Percentiles rank a stretch among this genome's conserved stretches.
These are phyloP conservation scores for Cercospora nicotianae DNA, from an alignment of 2,329 filamentous ascomycete genomes.

Conservation along the genomic window DNA sequence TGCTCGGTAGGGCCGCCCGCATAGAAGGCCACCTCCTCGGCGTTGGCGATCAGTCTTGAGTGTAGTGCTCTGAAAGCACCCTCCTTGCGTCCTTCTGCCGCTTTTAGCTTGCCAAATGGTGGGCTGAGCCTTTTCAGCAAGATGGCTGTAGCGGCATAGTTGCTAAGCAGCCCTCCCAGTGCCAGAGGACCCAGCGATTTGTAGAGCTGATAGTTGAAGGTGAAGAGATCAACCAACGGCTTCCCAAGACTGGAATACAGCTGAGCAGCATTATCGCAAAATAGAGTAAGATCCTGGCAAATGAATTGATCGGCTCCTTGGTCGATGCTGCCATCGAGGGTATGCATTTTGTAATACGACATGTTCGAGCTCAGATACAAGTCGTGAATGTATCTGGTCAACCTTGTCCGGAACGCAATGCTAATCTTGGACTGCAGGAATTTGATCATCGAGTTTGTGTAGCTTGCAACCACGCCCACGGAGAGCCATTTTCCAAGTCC, in stretches of 20 bases:
- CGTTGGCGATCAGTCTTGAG: slow-evolving; percentile 89
- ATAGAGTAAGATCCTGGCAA: slow-evolving; percentile 92
- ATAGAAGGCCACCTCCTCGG: slow-evolving; percentile 97
- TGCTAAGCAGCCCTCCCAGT: slow-evolving; percentile 79
- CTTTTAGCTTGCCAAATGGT: slow-evolving; percentile 94
- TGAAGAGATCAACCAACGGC: slow-evolving; percentile 91
- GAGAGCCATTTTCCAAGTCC: slow-evolving; percentile 95
- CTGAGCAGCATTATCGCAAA: slow-evolving; percentile 88
- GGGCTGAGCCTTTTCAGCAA: slow-evolving; percentile 85
- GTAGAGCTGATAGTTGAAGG: slow-evolving; percentile 98
- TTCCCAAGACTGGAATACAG: slow-evolving; percentile 97
- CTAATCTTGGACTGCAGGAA: slow-evolving; percentile 97
- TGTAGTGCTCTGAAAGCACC: slow-evolving; percentile 92
- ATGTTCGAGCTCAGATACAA: slow-evolving; percentile 91
- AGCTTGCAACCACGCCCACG: slow-evolving; percentile 87
- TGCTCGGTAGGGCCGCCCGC: slow-evolving; percentile 94
- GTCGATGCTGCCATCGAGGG: slow-evolving; percentile 88
- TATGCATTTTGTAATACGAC: slow-evolving; percentile 94
- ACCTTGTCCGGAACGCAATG: slow-evolving; percentile 91
- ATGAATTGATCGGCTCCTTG: slow-evolving; percentile 96
- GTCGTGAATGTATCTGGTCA: slow-evolving; percentile 96
- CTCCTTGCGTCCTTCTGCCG: slow-evolving; percentile 90
- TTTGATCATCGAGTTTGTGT: slow-evolving; percentile 99
- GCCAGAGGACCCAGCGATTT: slow-evolving; percentile 86
- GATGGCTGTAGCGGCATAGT: slow-evolving; percentile 92